A percentile compares a stretch with the other conserved stretches of the same genome.
Evolutionary conservation across 441 rosid genomes (phyloP).

Genomic region (Heliophila coronopifolia): DNA sequence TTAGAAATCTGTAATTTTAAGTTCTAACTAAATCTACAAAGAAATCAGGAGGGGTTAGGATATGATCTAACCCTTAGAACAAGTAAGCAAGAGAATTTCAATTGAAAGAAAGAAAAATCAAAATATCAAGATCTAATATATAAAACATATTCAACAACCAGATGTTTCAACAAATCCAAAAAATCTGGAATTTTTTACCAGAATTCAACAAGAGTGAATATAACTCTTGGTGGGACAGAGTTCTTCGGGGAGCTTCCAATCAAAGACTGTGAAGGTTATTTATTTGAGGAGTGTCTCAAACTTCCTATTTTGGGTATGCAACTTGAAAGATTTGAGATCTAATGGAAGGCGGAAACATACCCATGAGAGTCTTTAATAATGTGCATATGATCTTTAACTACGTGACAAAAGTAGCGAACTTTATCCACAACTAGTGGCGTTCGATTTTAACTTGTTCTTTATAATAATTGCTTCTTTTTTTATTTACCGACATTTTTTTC

Average conservation of each 20-base stretch:
- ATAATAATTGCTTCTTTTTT: background rate
- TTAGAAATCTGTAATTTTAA: background rate
- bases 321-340: slow-evolving; percentile 26
- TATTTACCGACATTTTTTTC: slow-evolving; percentile 4
- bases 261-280: background rate
- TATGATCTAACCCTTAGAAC: background rate
- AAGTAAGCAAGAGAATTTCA: background rate
- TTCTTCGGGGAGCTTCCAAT: background rate
- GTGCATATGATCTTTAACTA: slow-evolving; percentile 11
- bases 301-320: slow-evolving; percentile 19
- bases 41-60: background rate
- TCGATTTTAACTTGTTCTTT: background rate
- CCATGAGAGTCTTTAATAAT: slow-evolving; percentile 13
- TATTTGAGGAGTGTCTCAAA: background rate
- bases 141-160: background rate
- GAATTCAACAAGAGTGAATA: background rate
- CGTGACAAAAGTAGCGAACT: slow-evolving; percentile 18
- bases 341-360: slow-evolving; percentile 11
- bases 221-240: slow-evolving; percentile 6
- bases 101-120: background rate
- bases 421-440: slow-evolving; percentile 32
- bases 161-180: background rate
- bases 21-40: background rate
- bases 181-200: slow-evolving; percentile 10
- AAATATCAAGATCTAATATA: background rate